phyloP scores from a whole-genome alignment of 257 asterid genomes.

The Thymus quinquecostatus region DNA sequence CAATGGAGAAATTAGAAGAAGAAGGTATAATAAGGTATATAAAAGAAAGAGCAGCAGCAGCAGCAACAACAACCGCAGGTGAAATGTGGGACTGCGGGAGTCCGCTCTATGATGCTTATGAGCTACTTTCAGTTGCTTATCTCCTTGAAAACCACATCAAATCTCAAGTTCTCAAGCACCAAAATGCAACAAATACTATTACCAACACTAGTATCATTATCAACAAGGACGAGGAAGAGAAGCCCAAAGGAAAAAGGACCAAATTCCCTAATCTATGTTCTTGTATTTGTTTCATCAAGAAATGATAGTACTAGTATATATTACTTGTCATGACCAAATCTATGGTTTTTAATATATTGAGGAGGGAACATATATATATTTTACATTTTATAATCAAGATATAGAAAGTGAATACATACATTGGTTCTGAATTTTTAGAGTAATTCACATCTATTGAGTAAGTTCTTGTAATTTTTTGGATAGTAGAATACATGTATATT shows the following conservation, averaged over 20 bases:
- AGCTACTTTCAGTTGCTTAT: slow-evolving; percentile 39
- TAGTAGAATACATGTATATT: too few species aligned
- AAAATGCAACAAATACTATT: too few species aligned
- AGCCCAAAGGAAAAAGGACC: not conserved
- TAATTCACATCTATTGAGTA: too few species aligned
- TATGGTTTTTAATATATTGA: not conserved
- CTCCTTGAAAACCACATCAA: slow-evolving; percentile 44
- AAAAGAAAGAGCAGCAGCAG: slow-evolving; percentile 18
- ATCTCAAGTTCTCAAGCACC: not conserved
- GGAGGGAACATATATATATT: too few species aligned
- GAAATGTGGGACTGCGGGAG: slow-evolving; percentile 61
- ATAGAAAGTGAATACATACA: too few species aligned
- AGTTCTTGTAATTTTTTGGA: too few species aligned
- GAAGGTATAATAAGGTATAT: not conserved
- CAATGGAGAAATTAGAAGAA: slow-evolving; percentile 27
- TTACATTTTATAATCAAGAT: too few species aligned
- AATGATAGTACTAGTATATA: not conserved
- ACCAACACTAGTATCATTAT: not conserved
- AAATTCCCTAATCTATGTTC: not conserved
- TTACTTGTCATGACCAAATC: not conserved
- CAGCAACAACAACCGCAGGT: not conserved
- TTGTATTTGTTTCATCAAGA: not conserved
- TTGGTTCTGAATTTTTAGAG: too few species aligned
- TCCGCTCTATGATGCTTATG: slow-evolving; percentile 56
- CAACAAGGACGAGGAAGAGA: not conserved